These are phyloP conservation scores for Gnomoniopsis sp. DNA, from an alignment of 2,329 filamentous ascomycete species.

Conservation along the genomic window DNA sequence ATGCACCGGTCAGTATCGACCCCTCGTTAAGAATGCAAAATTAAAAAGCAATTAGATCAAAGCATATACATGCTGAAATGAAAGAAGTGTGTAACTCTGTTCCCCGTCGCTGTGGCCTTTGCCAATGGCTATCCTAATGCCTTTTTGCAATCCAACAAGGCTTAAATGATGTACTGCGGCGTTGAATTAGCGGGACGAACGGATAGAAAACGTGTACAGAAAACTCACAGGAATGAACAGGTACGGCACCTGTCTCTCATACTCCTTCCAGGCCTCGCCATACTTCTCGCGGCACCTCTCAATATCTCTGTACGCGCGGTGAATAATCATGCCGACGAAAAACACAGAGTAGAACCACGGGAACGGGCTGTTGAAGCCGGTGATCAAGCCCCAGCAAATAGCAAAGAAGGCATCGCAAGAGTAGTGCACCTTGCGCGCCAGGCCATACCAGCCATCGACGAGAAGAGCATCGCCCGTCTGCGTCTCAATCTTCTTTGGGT, in stretches of 20 bases:
- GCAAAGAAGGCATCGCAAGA: constrained; percentile 78
- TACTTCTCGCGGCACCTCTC: constrained; percentile 74
- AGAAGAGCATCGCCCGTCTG: constrained; percentile 67
- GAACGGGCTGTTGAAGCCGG: constrained; percentile 75
- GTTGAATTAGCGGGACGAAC: background rate
- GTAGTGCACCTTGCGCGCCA: constrained; percentile 76
- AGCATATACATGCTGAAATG: constrained; percentile 15
- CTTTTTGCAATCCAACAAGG: background rate
- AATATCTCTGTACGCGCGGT: constrained; percentile 74
- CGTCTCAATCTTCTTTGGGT: constrained; percentile 69
- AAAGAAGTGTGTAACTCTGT: background rate
- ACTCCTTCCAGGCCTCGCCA: constrained; percentile 77
- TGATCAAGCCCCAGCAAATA: constrained; percentile 74
- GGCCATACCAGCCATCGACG: constrained; percentile 73
- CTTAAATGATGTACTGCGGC: constrained; percentile 40
- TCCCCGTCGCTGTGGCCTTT: background rate
- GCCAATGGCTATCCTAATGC: background rate
- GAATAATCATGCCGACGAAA: constrained; percentile 75
- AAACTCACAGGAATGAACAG: constrained; percentile 63
- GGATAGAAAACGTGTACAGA: constrained; percentile 38
- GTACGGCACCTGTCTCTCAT: constrained; percentile 76
- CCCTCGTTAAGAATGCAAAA: background rate
- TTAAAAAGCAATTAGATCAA: constrained; percentile 9
- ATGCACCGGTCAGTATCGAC: background rate
- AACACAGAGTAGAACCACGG: constrained; percentile 89